Conservation (phyloP, 1,139 yeast genomes). For the Diutina siamensis region DNA sequence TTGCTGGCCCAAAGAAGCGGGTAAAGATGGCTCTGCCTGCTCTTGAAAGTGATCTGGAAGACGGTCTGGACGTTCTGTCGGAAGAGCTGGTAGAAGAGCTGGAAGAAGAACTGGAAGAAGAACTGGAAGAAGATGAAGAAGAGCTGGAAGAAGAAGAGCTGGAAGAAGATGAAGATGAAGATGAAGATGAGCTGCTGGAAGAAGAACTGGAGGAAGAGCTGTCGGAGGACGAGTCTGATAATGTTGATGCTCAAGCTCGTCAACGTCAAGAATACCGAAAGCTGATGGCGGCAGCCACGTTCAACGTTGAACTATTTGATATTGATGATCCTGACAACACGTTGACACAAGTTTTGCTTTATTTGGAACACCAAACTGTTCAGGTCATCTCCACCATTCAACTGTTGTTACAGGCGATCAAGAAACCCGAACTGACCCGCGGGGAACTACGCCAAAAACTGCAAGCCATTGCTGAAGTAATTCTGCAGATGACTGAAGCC, state of each 20-base stretch:
- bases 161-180: constrained; percentile 10
- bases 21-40: neutral
- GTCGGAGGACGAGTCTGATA: neutral
- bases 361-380: constrained; percentile 88
- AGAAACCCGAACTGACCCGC: constrained; percentile 65
- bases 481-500: constrained; percentile 82
- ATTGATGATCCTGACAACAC: constrained; percentile 83
- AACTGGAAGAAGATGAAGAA: neutral
- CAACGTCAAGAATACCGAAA: constrained; percentile 16
- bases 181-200: neutral
- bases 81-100: neutral
- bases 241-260: neutral
- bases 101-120: neutral
- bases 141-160: constrained; percentile 14
- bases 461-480: constrained; percentile 61
- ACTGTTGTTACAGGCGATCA: constrained; percentile 62
- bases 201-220: constrained; percentile 1
- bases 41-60: neutral
- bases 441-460: constrained; percentile 68
- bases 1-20: neutral
- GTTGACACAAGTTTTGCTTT: constrained; percentile 68
- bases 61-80: neutral
- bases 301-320: constrained; percentile 65
- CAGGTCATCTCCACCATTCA: constrained; percentile 88
- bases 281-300: constrained; percentile 44